phyloP scores from a whole-genome alignment of 495 filamentous ascomycete genomes.

The Venustampulla echinocandica region DNA sequence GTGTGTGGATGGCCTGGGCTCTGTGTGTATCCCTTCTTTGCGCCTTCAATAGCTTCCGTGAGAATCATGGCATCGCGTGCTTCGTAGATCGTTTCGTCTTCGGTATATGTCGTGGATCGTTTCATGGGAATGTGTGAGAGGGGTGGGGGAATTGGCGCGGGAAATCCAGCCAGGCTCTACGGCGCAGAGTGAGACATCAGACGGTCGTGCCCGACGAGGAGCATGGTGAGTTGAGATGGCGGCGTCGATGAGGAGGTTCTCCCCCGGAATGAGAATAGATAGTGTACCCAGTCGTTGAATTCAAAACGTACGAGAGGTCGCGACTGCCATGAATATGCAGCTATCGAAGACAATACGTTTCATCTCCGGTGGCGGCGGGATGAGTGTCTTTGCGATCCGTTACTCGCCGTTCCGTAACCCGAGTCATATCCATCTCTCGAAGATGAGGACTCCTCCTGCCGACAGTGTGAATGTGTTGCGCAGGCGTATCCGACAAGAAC shows the following conservation, averaged over 20 bases:
- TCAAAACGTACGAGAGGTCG: conserved; percentile 36
- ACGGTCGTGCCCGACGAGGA: conserved; percentile 40
- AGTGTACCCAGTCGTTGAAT: conserved; percentile 37
- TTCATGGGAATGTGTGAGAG: conserved; percentile 8
- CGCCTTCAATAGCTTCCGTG: conserved; percentile 26
- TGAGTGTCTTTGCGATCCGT: conserved; percentile 36
- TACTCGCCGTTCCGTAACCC: conserved; percentile 38
- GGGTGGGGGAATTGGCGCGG: neutral
- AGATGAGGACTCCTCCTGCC: conserved; percentile 16
- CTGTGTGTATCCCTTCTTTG: conserved; percentile 20
- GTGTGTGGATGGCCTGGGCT: conserved; percentile 11
- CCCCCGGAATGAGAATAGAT: conserved; percentile 42
- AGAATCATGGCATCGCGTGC: conserved; percentile 22
- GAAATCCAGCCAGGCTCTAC: conserved; percentile 1
- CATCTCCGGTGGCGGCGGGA: conserved; percentile 33
- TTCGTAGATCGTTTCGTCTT: conserved; percentile 11
- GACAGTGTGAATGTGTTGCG: conserved; percentile 44
- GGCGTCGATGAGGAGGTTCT: conserved; percentile 33
- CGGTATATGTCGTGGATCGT: conserved; percentile 7
- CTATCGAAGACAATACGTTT: conserved; percentile 46
- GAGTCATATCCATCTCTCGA: conserved; percentile 39
- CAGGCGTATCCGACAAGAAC: conserved; percentile 78
- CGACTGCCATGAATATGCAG: conserved; percentile 39
- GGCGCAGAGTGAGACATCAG: conserved; percentile 37
- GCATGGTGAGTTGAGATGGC: conserved; percentile 39